Evolutionary conservation across 345 rosid species (phyloP).

Genomic region (Populus nigra): DNA sequence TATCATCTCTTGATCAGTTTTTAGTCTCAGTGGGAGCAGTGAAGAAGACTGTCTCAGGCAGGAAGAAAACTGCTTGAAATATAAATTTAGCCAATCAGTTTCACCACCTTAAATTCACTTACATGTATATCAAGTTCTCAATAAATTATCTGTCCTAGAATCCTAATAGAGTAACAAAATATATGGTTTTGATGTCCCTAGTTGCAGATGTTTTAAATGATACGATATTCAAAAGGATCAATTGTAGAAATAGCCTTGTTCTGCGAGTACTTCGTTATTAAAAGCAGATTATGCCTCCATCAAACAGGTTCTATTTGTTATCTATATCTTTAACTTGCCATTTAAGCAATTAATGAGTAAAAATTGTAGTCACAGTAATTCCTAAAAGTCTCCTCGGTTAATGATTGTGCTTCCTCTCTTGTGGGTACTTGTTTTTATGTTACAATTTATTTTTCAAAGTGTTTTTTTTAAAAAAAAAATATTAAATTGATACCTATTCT

Average conservation of each 20-base stretch:
- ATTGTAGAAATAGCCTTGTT: not conserved
- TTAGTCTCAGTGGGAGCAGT: slow-evolving; percentile 89
- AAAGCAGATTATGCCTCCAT: not conserved
- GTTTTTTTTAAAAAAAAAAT: too few species aligned
- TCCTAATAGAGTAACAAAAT: not conserved
- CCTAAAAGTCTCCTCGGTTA: not conserved
- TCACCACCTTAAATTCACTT: not conserved
- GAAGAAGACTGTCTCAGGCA: slow-evolving; percentile 85
- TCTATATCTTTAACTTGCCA: not conserved
- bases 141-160: not conserved
- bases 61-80: slow-evolving; percentile 37
- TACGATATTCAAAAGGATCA: not conserved
- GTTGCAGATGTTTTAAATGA: not conserved
- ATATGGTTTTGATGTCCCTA: not conserved
- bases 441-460: too few species aligned
- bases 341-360: slow-evolving; percentile 4
- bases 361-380: not conserved
- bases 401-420: not conserved
- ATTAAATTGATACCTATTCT: too few species aligned
- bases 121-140: not conserved
- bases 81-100: not conserved
- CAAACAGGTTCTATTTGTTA: not conserved
- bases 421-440: too few species aligned
- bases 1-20: slow-evolving; percentile 88
- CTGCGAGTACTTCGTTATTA: not conserved